Conservation (phyloP, 805 yeast species). For the Metschnikowia continentalis region DNA sequence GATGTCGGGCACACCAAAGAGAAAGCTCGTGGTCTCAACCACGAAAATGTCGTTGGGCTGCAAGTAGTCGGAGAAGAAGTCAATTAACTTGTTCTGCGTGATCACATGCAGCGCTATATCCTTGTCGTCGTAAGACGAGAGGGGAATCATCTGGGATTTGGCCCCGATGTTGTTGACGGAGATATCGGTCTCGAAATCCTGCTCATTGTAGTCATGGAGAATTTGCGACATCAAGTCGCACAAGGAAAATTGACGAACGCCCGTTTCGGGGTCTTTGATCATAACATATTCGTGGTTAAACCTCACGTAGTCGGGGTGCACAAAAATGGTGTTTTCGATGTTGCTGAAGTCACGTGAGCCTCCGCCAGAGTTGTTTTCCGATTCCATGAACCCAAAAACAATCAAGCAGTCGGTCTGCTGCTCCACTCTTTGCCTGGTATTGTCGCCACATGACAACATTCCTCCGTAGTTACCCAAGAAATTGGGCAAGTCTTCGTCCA, state of each 20-base stretch:
- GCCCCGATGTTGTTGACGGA: conserved; percentile 17
- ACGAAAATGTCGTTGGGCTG: conserved; percentile 67
- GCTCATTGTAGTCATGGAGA: conserved; percentile 9
- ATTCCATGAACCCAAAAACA: conserved; percentile 59
- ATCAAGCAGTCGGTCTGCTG: conserved; percentile 63
- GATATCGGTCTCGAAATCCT: conserved; percentile 14
- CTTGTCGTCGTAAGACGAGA: conserved; percentile 6
- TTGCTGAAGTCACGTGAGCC: conserved; percentile 21
- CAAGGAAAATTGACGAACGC: conserved; percentile 25
- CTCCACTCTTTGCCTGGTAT: conserved; percentile 22
- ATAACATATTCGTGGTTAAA: conserved; percentile 28
- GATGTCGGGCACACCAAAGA: conserved; percentile 71
- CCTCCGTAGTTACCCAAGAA: conserved; percentile 78
- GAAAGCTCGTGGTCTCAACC: conserved; percentile 79
- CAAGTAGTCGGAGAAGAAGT: conserved; percentile 30
- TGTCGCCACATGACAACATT: conserved; percentile 33
- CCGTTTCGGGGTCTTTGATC: conserved; percentile 20
- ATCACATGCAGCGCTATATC: conserved; percentile 12
- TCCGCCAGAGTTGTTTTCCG: conserved; percentile 28
- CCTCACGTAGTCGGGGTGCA: conserved; percentile 41
- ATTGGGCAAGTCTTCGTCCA: conserved; percentile 63
- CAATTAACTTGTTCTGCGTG: conserved; percentile 33
- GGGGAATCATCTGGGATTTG: conserved; percentile 11
- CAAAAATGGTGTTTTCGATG: conserved; percentile 27
- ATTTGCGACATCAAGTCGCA: conserved; percentile 33